Percentiles rank a stretch among this genome's conserved stretches.
Evolutionary conservation across 176 grass and related monocot genomes (phyloP).

Genomic region (Miscanthus lutarioriparius): DNA sequence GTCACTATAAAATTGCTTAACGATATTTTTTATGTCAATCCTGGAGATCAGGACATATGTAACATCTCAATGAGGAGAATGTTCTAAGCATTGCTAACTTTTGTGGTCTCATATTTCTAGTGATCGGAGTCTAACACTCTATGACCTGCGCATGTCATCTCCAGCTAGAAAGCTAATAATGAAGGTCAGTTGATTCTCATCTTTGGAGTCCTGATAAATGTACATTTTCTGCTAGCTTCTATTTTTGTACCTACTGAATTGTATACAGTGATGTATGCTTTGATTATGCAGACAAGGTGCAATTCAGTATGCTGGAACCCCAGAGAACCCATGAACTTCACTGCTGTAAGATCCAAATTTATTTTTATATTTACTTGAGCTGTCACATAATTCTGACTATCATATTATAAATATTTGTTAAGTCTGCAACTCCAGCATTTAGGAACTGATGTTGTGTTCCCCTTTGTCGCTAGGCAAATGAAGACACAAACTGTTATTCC

Average conservation of each 20-base stretch:
- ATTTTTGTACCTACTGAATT: neutral
- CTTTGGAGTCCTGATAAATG: neutral
- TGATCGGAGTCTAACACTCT: constrained; percentile 87
- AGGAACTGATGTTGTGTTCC: constrained; percentile 29
- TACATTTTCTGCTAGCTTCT: neutral
- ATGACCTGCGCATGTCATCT: constrained; percentile 91
- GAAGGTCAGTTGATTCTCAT: constrained; percentile 61
- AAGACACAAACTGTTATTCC: constrained; percentile 95
- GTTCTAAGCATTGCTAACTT: neutral
- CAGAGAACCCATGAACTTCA: constrained; percentile 97
- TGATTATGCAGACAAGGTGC: constrained; percentile 77
- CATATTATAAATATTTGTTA: neutral
- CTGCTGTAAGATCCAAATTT: constrained; percentile 67
- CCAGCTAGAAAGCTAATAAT: constrained; percentile 90
- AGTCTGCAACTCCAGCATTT: neutral
- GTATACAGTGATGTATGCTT: constrained; percentile 16
- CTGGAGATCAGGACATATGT: neutral
- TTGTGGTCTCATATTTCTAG: constrained; percentile 47
- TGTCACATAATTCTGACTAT: constrained; percentile 1
- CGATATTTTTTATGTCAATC: neutral
- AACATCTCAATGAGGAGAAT: constrained; percentile 4
- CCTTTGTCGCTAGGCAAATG: constrained; percentile 74
- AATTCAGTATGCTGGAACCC: constrained; percentile 96
- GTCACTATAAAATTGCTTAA: neutral
- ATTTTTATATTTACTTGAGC: neutral